Evolutionary conservation across 2,329 filamentous ascomycete genomes (phyloP).

Genomic region (Penicillium sp.): DNA sequence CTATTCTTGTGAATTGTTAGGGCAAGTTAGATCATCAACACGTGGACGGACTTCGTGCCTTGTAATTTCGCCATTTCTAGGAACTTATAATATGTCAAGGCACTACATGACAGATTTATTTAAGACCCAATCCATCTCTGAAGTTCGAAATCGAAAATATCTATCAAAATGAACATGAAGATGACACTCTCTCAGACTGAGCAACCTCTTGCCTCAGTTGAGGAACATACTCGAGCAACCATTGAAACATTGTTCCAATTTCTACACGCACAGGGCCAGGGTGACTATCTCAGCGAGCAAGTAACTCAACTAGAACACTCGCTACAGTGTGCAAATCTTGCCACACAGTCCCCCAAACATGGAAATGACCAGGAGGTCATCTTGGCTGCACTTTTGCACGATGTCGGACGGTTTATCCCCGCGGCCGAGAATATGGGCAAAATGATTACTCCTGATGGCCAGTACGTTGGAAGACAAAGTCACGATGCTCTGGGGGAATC

Average conservation of each 20-base stretch:
- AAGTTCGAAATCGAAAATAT: too few relatives aligned
- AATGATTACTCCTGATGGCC: slow-evolving; percentile 28
- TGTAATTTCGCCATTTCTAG: too few relatives aligned
- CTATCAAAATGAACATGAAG: slow-evolving; percentile 10
- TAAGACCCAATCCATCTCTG: neutral
- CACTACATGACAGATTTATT: neutral
- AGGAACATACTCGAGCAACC: slow-evolving; percentile 19
- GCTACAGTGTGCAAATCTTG: slow-evolving; percentile 30
- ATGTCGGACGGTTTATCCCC: slow-evolving; percentile 35
- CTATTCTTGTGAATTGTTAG: too few relatives aligned
- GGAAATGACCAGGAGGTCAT: slow-evolving; percentile 28
- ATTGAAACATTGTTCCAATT: slow-evolving; percentile 28
- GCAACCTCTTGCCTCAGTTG: slow-evolving; percentile 16
- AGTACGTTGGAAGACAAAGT: slow-evolving; percentile 28
- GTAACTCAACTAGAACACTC: slow-evolving; percentile 35
- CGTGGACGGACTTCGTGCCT: too few relatives aligned
- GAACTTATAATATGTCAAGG: too few relatives aligned
- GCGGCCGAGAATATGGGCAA: slow-evolving; percentile 27
- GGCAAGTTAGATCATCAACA: too few relatives aligned
- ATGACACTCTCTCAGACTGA: neutral
- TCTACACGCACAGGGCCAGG: slow-evolving; percentile 29
- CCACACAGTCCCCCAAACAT: slow-evolving; percentile 20
- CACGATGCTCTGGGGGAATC: slow-evolving; percentile 33
- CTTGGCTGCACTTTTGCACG: slow-evolving; percentile 32
- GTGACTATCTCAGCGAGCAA: slow-evolving; percentile 32